Percentiles rank a stretch among this genome's conserved stretches.
These are phyloP conservation scores for Trichoderma koningiopsis DNA, from an alignment of 2,329 filamentous ascomycete species.

Conservation along the genomic window DNA sequence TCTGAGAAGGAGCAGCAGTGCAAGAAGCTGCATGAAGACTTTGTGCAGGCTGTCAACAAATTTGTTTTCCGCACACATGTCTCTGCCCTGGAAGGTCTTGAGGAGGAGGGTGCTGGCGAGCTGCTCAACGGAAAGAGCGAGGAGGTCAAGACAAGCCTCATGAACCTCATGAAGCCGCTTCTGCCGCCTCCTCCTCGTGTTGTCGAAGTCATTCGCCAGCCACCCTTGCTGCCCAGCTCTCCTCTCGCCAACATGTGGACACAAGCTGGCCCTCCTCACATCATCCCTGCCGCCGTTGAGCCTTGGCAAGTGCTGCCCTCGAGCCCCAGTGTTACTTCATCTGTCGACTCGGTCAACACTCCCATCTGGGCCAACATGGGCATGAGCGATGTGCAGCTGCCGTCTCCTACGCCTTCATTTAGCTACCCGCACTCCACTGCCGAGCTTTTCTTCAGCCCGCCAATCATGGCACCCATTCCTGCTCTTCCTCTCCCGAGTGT, in stretches of 20 bases:
- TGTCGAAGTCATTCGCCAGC: conserved; percentile 85
- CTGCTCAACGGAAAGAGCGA: conserved; percentile 88
- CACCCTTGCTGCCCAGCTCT: conserved; percentile 82
- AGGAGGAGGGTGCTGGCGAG: conserved; percentile 95
- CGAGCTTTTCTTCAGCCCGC: conserved; percentile 77
- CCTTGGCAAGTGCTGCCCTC: conserved; percentile 90
- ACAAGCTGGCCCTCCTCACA: conserved; percentile 65
- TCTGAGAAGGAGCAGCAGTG: conserved; percentile 93
- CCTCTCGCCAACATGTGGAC: conserved; percentile 80
- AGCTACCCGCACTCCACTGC: conserved; percentile 72
- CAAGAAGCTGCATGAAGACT: conserved; percentile 97
- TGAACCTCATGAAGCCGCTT: conserved; percentile 83
- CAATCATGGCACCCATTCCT: conserved; percentile 72
- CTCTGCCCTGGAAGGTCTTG: conserved; percentile 87
- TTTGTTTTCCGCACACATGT: conserved; percentile 92
- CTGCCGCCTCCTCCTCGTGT: conserved; percentile 84
- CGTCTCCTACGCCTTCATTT: conserved; percentile 78
- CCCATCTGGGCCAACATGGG: conserved; percentile 79
- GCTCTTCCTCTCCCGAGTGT: conserved; percentile 83
- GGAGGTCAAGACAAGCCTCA: conserved; percentile 86
- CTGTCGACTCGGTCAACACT: conserved; percentile 68
- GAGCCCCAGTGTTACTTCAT: conserved; percentile 75
- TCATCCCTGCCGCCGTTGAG: conserved; percentile 69
- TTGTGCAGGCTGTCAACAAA: conserved; percentile 94
- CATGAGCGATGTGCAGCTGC: conserved; percentile 72